A percentile compares a stretch with the other conserved stretches of the same genome.
Evolutionary conservation across 306 rosid genomes (phyloP).

Genomic region (Rosa chinensis): DNA sequence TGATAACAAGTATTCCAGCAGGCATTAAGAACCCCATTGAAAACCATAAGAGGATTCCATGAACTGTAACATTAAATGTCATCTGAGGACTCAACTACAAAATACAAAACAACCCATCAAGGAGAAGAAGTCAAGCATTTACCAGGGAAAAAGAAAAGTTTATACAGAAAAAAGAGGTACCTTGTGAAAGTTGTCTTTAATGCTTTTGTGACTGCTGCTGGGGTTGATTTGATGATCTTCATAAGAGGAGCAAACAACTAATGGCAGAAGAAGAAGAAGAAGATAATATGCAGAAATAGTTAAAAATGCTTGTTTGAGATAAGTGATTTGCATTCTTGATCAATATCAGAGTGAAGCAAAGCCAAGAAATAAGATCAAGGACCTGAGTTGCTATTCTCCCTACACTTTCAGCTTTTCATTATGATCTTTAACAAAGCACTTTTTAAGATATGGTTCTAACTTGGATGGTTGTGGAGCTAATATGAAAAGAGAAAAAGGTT

Average conservation of each 20-base stretch:
- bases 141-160: not conserved
- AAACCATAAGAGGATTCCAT: slow-evolving; percentile 85
- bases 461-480: not conserved
- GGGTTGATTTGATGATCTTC: slow-evolving; percentile 35
- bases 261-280: slow-evolving; percentile 49
- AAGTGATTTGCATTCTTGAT: slow-evolving; percentile 48
- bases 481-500: not conserved
- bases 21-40: slow-evolving; percentile 87
- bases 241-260: slow-evolving; percentile 49
- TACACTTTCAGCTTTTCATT: slow-evolving; percentile 15
- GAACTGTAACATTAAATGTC: slow-evolving; percentile 60
- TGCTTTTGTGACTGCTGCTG: slow-evolving; percentile 33
- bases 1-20: slow-evolving; percentile 65
- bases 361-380: slow-evolving; percentile 13
- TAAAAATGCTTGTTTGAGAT: slow-evolving; percentile 28
- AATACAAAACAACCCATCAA: not conserved
- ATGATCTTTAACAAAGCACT: not conserved
- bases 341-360: slow-evolving; percentile 13
- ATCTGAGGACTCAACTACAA: slow-evolving; percentile 60
- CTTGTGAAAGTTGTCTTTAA: slow-evolving; percentile 39
- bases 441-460: not conserved
- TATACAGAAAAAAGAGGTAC: slow-evolving; percentile 26
- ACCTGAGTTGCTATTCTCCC: slow-evolving; percentile 1
- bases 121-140: not conserved
- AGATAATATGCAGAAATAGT: slow-evolving; percentile 34